Conservation (phyloP, 306 rosid genomes). For the Alnus glutinosa region DNA sequence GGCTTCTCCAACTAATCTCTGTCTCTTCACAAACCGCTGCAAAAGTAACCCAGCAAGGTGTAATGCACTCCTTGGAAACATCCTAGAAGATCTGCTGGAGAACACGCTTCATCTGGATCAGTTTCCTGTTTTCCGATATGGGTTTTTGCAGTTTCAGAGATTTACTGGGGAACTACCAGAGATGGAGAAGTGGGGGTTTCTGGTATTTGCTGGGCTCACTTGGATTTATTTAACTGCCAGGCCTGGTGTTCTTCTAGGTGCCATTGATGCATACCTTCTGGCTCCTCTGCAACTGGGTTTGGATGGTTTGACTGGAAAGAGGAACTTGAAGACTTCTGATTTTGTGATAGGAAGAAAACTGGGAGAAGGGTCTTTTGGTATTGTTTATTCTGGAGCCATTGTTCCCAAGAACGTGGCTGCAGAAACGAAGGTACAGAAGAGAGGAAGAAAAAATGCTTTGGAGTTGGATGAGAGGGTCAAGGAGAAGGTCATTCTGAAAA, state of each 20-base stretch:
- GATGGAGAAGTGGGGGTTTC: slow-evolving; percentile 60
- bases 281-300: slow-evolving; percentile 86
- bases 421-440: slow-evolving; percentile 38
- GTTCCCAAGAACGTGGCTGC: slow-evolving; percentile 53
- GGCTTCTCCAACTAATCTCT: slow-evolving; percentile 22
- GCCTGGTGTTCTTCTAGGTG: slow-evolving; percentile 90
- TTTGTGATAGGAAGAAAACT: slow-evolving; percentile 74
- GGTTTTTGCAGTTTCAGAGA: slow-evolving; percentile 47
- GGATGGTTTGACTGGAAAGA: slow-evolving; percentile 65
- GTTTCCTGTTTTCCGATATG: slow-evolving; percentile 56
- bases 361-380: slow-evolving; percentile 92
- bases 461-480: slow-evolving; percentile 51
- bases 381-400: slow-evolving; percentile 79
- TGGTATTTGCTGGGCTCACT: slow-evolving; percentile 56
- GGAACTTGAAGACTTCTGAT: slow-evolving; percentile 64
- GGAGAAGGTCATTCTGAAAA: slow-evolving; percentile 85
- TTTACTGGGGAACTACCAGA: slow-evolving; percentile 55
- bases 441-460: slow-evolving; percentile 45
- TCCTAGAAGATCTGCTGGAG: slow-evolving; percentile 42
- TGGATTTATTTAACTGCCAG: slow-evolving; percentile 89
- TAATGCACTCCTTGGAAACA: slow-evolving; percentile 49
- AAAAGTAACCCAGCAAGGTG: slow-evolving; percentile 39
- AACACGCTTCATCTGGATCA: slow-evolving; percentile 50
- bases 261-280: slow-evolving; percentile 86
- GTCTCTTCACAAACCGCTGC: slow-evolving; percentile 44